Base-by-base conservation (phyloP, 176 grass and related monocot species). In the Phoenix dactylifera region DNA sequence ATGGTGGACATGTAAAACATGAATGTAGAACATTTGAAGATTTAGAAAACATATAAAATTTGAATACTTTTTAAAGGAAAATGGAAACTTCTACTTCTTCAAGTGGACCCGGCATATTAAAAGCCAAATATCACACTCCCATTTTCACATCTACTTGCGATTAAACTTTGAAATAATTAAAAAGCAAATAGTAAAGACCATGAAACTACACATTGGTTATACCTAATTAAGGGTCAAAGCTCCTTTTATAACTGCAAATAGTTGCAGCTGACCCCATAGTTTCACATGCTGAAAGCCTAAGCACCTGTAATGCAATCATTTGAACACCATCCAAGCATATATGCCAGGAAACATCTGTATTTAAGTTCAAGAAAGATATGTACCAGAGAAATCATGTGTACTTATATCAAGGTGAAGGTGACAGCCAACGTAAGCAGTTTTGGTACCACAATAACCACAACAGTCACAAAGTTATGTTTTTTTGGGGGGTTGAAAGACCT, bases 251-350 rank as follows among this genome's bases (percentile, higher is more conserved):
- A 51, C 87, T 97, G 77, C 93, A 97, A 57, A 97, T 97, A 39
- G 87, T 97, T 77, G 93, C 88, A 64, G 93, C 87, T 7, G 87
- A 97, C 1, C 87, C 92, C 87, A 96, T 96, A 44, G 92, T 96
- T 82, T 96, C 87, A 70, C 92, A 96, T 35, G 87, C 93, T 18
- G 93, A 87, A 82, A 97, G 87, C 59, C 87, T 85, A 65, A 84
- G 72, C 12, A 88, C 84, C 93, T 97, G 22, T 52, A 75, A 74
- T 53, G 64, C 19, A 64, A 57, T 55, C 64, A 22, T 3, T 19
- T 50, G 54, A 26, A 54, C 26, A 18, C 65, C 56, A 9, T 39
- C 49, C 53, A 0, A 10, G 22, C 35, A 35, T 66, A 65, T 3
- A 77, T 62, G 66, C 50, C 32, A 68, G 60, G 10, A 50, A 73